These are phyloP conservation scores for Trichoderma erinaceum DNA, from an alignment of 495 filamentous ascomycete genomes.

Conservation along the genomic window DNA sequence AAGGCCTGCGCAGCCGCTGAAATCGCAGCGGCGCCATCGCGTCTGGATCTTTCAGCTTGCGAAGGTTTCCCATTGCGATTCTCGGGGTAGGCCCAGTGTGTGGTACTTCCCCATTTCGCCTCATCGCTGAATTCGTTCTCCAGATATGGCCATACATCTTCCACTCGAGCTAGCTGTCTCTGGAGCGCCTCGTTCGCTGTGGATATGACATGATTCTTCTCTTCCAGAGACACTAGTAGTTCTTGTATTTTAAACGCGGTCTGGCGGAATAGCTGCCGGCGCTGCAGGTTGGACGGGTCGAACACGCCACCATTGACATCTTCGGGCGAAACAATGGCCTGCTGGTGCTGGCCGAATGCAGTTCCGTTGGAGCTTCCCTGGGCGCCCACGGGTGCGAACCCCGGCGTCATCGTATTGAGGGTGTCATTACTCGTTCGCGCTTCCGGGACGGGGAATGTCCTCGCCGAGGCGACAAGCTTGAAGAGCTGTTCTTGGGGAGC, in stretches of 20 bases:
- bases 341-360: slow-evolving; percentile 25
- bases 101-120: slow-evolving; percentile 81
- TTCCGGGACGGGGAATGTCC: slow-evolving; percentile 50
- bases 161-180: slow-evolving; percentile 76
- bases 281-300: slow-evolving; percentile 48
- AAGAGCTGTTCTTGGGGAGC: slow-evolving; percentile 65
- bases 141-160: slow-evolving; percentile 76
- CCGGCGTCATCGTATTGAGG: slow-evolving; percentile 35
- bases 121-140: slow-evolving; percentile 89
- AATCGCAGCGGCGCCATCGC: slow-evolving; percentile 67
- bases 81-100: slow-evolving; percentile 94
- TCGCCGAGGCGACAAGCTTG: slow-evolving; percentile 60
- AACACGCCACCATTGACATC: slow-evolving; percentile 34
- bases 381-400: slow-evolving; percentile 38
- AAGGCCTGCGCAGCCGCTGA: slow-evolving; percentile 63
- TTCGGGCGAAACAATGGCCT: slow-evolving; percentile 29
- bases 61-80: slow-evolving; percentile 61
- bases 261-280: slow-evolving; percentile 60
- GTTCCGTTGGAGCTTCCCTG: slow-evolving; percentile 39
- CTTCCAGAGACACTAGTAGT: slow-evolving; percentile 79
- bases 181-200: slow-evolving; percentile 84
- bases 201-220: slow-evolving; percentile 92
- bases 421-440: slow-evolving; percentile 35
- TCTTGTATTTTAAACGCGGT: slow-evolving; percentile 56
- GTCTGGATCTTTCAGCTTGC: slow-evolving; percentile 61